Evolutionary conservation across 805 yeast species (phyloP), one percentile per base, ranked within the genome.

Genomic region (Danielozyma ontarioensis): DNA sequence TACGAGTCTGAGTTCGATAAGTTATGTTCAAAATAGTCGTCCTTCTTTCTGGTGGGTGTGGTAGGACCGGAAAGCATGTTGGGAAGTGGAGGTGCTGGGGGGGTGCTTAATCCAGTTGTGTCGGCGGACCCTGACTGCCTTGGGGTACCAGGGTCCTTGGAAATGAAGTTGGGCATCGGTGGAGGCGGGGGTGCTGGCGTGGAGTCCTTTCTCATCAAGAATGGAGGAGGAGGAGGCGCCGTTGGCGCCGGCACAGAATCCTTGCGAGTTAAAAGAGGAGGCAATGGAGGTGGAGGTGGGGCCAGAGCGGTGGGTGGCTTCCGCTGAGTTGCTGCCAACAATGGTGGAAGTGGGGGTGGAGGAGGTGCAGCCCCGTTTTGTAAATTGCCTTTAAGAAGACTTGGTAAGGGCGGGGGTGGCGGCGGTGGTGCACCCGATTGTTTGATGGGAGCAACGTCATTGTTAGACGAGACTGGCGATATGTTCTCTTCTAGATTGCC

Each of bases 381-480:
- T 10, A 19, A 6, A 10, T 6, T 6, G 22, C 10, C 19, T 18
- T 8, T 14, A n/a, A 14, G 23, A 6, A 19, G 10, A 19, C 8
- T 6, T 6, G 22, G 50, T 3, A 40, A 12, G 12, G 51, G 46
- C 4, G 51, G 45, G 21, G 52, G 46, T 13, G 53, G 44, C 13
- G 51, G 39, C n/a, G 39, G 42, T 26, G 45, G 22, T 10, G 8
- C 22, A n/a, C n/a, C n/a, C n/a, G n/a, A n/a, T n/a, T n/a, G n/a
- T n/a, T n/a, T n/a, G n/a, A n/a, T n/a, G n/a, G n/a, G n/a, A 10
- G 22, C 22, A 6, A 19, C 22, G 6, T 19, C 22, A 10, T 19
- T 19, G 22, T 19, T 19, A 10, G 22, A 6, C 8, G 8, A 6
- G 22, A 6, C 22, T 19, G 10, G 10, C 6, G 6, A 6, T 6